Evolutionary conservation across 208 protist species (phyloP).

Genomic region (Eutreptiella sp.): DNA sequence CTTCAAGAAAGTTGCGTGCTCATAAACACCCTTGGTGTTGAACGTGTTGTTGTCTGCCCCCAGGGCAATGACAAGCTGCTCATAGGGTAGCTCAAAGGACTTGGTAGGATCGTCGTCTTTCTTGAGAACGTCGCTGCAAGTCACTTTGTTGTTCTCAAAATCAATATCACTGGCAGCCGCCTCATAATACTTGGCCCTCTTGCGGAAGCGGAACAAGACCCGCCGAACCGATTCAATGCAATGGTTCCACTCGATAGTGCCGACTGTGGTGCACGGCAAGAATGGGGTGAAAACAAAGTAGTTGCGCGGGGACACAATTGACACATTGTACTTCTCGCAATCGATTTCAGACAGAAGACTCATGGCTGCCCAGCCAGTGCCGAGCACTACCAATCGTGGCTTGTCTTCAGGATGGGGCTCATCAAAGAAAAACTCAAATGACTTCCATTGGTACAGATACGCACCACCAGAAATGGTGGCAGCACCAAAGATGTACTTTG

Average conservation of each 20-base stretch:
- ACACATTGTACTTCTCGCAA: constrained; percentile 65
- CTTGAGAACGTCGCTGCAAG: constrained; percentile 39
- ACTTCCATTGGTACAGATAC: no score
- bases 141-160: constrained; percentile 58
- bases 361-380: constrained; percentile 78
- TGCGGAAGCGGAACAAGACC: no score
- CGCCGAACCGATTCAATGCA: constrained; percentile 65
- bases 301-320: constrained; percentile 74
- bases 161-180: no score
- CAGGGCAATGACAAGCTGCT: constrained; percentile 79
- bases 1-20: no score
- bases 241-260: constrained; percentile 78
- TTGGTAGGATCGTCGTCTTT: no score
- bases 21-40: constrained; percentile 75
- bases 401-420: no score
- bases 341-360: constrained; percentile 66
- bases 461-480: no score
- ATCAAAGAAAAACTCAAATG: no score
- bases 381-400: constrained; percentile 74
- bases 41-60: constrained; percentile 80
- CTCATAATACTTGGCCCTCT: constrained; percentile 29
- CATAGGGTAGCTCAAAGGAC: constrained; percentile 74
- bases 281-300: constrained; percentile 90
- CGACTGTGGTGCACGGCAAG: constrained; percentile 75
- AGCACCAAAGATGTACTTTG: no score